Percentiles rank a stretch among this genome's conserved stretches.
phyloP scores from a whole-genome alignment of 2,329 filamentous ascomycete species.

The Lecanosticta acicola region DNA sequence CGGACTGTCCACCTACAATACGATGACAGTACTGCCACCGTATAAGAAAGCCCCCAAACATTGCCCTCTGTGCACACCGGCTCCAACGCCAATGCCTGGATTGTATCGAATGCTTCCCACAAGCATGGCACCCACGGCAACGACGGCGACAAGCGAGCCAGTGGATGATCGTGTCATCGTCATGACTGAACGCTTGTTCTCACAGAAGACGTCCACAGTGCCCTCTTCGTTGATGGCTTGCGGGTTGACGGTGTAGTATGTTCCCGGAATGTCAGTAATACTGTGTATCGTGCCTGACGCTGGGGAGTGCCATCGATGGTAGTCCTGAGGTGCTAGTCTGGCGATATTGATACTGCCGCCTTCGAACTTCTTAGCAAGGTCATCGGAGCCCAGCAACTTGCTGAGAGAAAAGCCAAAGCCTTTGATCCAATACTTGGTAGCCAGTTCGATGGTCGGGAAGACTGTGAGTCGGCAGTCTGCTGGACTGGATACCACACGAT shows the following conservation, averaged over 20 bases:
- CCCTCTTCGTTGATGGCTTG: conserved; percentile 39
- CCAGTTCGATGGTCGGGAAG: conserved; percentile 35
- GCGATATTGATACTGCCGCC: conserved; percentile 37
- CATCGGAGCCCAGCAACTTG: conserved; percentile 26
- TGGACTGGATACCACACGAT: conserved; percentile 29
- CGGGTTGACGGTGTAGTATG: conserved; percentile 41
- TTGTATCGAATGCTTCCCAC: conserved; percentile 41
- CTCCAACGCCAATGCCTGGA: conserved; percentile 32
- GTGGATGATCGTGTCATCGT: conserved; percentile 29
- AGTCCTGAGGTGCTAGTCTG: conserved; percentile 40
- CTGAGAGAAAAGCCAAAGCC: conserved; percentile 37
- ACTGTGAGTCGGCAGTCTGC: conserved; percentile 39
- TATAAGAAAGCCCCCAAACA: conserved; percentile 40
- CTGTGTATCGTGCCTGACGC: conserved; percentile 30
- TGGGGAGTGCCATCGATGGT: conserved; percentile 39
- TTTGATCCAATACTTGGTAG: conserved; percentile 42
- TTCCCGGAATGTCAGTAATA: conserved; percentile 36
- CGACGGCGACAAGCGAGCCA: conserved; percentile 31
- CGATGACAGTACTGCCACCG: conserved; percentile 41
- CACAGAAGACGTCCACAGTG: conserved; percentile 40
- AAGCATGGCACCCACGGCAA: conserved; percentile 43
- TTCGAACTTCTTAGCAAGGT: conserved; percentile 31
- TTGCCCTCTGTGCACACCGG: conserved; percentile 34
- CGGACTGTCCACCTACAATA: too few species aligned
- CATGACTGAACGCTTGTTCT: conserved; percentile 41